These are phyloP conservation scores for Wickerhamiella sergipiensis DNA, from an alignment of 805 yeast species.

Conservation along the genomic window DNA sequence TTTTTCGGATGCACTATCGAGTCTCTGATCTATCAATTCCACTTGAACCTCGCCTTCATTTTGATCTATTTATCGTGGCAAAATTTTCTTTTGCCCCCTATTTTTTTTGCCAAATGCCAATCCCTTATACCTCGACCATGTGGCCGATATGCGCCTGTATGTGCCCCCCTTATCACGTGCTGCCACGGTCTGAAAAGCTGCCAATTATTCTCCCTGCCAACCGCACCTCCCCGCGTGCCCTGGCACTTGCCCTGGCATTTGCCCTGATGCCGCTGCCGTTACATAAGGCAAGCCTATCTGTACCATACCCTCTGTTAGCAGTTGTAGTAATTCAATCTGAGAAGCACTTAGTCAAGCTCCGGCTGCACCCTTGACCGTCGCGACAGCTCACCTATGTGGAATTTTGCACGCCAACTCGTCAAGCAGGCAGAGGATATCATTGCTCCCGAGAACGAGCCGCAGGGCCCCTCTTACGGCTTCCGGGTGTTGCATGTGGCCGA, in stretches of 20 bases:
- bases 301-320: background rate
- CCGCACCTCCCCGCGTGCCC: background rate
- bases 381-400: conserved; percentile 2
- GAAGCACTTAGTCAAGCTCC: background rate
- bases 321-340: background rate
- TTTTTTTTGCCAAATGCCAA: background rate
- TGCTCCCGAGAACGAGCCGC: conserved; percentile 18
- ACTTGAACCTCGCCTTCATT: too few species aligned
- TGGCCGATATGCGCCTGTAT: too few species aligned
- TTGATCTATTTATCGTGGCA: too few species aligned
- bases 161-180: background rate
- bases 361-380: background rate
- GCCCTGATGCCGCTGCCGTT: background rate
- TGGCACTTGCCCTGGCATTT: too few species aligned
- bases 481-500: conserved; percentile 40
- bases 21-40: too few species aligned
- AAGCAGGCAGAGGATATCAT: conserved; percentile 31
- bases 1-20: too few species aligned
- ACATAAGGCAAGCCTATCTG: background rate
- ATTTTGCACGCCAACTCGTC: conserved; percentile 47
- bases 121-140: background rate
- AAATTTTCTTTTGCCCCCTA: too few species aligned
- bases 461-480: conserved; percentile 33
- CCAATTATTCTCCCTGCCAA: background rate
- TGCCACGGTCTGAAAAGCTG: background rate